A percentile compares a stretch with the other conserved stretches of the same genome.
phyloP scores from a whole-genome alignment of 495 filamentous ascomycete species.

The Talaromyces adpressus region DNA sequence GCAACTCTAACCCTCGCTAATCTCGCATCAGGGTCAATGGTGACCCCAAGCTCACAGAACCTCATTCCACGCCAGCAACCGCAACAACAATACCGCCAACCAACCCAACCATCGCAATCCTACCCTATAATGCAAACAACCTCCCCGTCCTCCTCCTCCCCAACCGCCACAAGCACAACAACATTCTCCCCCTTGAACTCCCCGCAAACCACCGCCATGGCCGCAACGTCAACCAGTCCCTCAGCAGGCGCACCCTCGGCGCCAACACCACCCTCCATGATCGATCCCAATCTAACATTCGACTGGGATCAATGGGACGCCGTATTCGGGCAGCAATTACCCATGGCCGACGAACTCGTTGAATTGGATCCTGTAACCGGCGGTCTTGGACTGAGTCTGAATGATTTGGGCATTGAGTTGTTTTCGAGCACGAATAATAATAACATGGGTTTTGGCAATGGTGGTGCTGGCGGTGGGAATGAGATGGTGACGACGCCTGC shows the following conservation, averaged over 20 bases:
- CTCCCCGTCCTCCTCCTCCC: not conserved
- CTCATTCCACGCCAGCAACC: constrained; percentile 11
- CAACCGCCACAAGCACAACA: constrained; percentile 15
- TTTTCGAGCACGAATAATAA: constrained; percentile 1
- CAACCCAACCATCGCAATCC: not conserved
- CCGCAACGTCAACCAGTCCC: not conserved
- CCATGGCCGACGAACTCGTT: constrained; percentile 40
- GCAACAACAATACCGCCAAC: not conserved
- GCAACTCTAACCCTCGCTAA: constrained; percentile 6
- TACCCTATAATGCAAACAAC: not conserved
- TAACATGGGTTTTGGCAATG: constrained; percentile 7
- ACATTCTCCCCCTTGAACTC: not conserved
- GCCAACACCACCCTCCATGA: constrained; percentile 37
- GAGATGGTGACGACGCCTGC: constrained; percentile 5
- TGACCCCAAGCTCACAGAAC: not conserved
- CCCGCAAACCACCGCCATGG: not conserved
- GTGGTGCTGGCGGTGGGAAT: not conserved
- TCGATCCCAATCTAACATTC: constrained; percentile 39
- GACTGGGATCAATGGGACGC: constrained; percentile 48
- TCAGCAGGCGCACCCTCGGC: constrained; percentile 12
- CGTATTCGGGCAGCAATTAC: constrained; percentile 41
- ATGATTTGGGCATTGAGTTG: constrained; percentile 16
- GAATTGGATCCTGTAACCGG: constrained; percentile 35
- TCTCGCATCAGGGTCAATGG: not conserved
- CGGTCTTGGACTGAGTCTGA: constrained; percentile 25